Base-by-base conservation (phyloP, 768 basidiomycete species). In the Boletus rex-veris region DNA sequence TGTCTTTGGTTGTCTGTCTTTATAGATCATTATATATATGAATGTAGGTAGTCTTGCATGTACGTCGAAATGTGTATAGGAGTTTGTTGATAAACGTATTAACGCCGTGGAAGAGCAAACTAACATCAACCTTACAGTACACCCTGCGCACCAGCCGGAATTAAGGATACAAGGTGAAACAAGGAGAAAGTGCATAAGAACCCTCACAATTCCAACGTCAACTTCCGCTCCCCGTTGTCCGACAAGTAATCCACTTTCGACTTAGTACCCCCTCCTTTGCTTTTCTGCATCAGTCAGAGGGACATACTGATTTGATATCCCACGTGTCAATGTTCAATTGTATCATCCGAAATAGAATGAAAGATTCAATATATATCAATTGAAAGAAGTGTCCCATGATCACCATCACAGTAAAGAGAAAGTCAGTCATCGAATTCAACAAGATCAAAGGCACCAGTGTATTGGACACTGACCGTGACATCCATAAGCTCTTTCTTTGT, bases 401-500 rank as follows among this genome's bases (percentile, higher is more conserved):
- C n/a, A 38, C n/a, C 8, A 19, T 28, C 5, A 44, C 21, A 24
- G 21, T 24, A 24, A 24, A 24, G 18, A 35, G 37, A 38, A 16
- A 28, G 43, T 61, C 54, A 58, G 21, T 53, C 55, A 31, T 57
- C 48, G 54, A 64, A 38, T 37, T 54, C 52, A 18, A 45, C 16
- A 8, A 55, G 37, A 47, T 55, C 53, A 45, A 61, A 54, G 12
- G 28, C n/a, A 15, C 51, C 31, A 28, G 48, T 48, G 36, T 28
- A 11, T 37, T 44, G 51, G 41, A 31, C 21, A 45, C 88, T 66
- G 40, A 94, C 93, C 62, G 77, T 75, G n/a, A 96, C 95, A 21
- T 80, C 87, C 77, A 97, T 92, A 2, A 96, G 72, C 50, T 79
- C 72, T 53, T 74, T 80, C 71, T 80, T 69, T 1, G 78, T 82